Evolutionary conservation across 2,329 filamentous ascomycete genomes (phyloP).

Genomic region (Epicoccum sorghinum): DNA sequence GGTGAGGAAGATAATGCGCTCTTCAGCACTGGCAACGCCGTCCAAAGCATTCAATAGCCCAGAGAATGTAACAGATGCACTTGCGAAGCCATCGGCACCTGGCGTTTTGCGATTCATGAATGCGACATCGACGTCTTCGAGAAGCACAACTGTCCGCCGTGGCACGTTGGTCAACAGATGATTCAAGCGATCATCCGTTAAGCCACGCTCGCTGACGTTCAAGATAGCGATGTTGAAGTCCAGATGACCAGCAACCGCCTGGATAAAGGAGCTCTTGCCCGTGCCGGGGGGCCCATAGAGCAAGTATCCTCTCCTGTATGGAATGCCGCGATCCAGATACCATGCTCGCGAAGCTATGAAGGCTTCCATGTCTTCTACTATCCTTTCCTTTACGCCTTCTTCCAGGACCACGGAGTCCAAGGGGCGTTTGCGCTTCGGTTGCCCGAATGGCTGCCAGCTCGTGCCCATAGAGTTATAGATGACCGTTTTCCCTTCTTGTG

Average conservation of each 20-base stretch:
- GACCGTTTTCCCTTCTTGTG: constrained; percentile 88
- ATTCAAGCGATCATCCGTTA: constrained; percentile 88
- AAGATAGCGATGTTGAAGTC: constrained; percentile 93
- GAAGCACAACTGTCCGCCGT: constrained; percentile 76
- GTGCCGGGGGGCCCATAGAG: constrained; percentile 89
- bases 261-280: constrained; percentile 95
- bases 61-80: constrained; percentile 91
- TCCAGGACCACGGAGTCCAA: constrained; percentile 87
- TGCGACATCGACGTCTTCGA: constrained; percentile 92
- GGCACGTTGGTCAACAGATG: constrained; percentile 86
- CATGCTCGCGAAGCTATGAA: constrained; percentile 81
- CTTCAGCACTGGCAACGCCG: constrained; percentile 92
- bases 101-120: constrained; percentile 80
- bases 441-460: constrained; percentile 84
- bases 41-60: constrained; percentile 76
- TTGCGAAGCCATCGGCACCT: constrained; percentile 82
- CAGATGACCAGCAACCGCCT: constrained; percentile 88
- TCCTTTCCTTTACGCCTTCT: constrained; percentile 78
- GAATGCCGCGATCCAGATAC: constrained; percentile 95
- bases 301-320: constrained; percentile 87
- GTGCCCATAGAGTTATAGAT: constrained; percentile 87
- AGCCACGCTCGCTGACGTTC: constrained; percentile 85
- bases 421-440: constrained; percentile 84
- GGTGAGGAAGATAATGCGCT: constrained; percentile 90
- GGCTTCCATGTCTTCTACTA: constrained; percentile 80